A percentile compares a stretch with the other conserved stretches of the same genome.
Conservation (phyloP, 306 rosid genomes). For the Vigna nakashimae region DNA sequence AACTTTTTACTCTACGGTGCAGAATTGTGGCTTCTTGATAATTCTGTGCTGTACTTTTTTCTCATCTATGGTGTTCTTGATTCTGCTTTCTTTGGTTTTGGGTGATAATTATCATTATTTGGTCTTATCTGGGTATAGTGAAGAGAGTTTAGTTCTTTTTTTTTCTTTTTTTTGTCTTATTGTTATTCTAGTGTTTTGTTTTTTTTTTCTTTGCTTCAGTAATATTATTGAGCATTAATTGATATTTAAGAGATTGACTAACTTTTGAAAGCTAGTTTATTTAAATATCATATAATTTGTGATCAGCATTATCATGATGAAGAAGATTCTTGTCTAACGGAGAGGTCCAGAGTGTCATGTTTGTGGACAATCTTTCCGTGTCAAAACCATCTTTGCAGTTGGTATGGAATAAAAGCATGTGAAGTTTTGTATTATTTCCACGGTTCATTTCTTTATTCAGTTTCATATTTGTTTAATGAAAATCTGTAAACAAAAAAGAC, state of each 20-base stretch:
- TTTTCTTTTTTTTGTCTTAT: neutral
- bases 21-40: neutral
- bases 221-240: conserved; percentile 12
- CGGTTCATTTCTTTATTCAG: neutral
- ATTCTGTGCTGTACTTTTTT: neutral
- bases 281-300: neutral
- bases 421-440: conserved; percentile 29
- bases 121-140: conserved; percentile 29
- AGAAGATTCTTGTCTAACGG: conserved; percentile 26
- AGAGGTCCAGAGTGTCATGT: conserved; percentile 12
- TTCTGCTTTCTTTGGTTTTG: neutral
- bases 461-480: conserved; percentile 4
- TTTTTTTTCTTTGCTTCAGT: conserved; percentile 7
- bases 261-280: neutral
- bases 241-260: conserved; percentile 25
- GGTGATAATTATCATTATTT: conserved; percentile 14
- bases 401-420: conserved; percentile 32
- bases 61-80: neutral
- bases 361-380: conserved; percentile 34
- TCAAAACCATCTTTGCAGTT: conserved; percentile 2
- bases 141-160: neutral
- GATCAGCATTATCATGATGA: conserved; percentile 7
- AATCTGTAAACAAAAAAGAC: neutral
- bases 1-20: neutral
- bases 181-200: neutral